A percentile compares a stretch with the other conserved stretches of the same genome.
These are phyloP conservation scores for Carex scoparia DNA, from an alignment of 176 grass and related monocot species.

Conservation along the genomic window DNA sequence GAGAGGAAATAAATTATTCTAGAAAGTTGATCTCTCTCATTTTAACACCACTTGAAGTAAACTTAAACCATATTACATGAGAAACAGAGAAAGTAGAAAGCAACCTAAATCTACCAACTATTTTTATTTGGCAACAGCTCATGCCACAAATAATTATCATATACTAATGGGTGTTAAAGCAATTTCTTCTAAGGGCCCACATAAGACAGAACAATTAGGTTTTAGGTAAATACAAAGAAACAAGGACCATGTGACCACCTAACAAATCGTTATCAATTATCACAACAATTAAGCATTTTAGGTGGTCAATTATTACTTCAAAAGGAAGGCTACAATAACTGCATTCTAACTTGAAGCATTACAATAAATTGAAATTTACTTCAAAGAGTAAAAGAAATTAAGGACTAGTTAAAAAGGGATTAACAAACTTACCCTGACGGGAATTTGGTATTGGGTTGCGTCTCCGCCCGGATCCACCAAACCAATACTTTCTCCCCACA, in stretches of 20 bases:
- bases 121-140: constrained; percentile 8
- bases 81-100: constrained; percentile 8
- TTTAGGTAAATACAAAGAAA: not conserved
- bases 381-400: not conserved
- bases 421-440: constrained; percentile 63
- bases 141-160: not conserved
- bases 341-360: not conserved
- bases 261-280: not conserved
- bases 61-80: not conserved
- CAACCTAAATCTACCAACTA: constrained; percentile 16
- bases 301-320: constrained; percentile 3
- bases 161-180: not conserved
- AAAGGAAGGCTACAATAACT: not conserved
- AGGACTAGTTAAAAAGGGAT: not conserved
- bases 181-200: not conserved
- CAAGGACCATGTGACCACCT: constrained; percentile 7
- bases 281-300: not conserved
- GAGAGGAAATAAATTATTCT: not conserved
- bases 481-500: constrained; percentile 64
- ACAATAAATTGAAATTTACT: not conserved
- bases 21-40: not conserved
- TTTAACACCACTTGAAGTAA: not conserved
- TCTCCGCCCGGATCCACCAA: constrained; percentile 80
- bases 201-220: constrained; percentile 3
- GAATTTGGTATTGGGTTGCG: constrained; percentile 60